These are phyloP conservation scores for Seiridium cupressi DNA, from an alignment of 2,329 filamentous ascomycete species.

Conservation along the genomic window DNA sequence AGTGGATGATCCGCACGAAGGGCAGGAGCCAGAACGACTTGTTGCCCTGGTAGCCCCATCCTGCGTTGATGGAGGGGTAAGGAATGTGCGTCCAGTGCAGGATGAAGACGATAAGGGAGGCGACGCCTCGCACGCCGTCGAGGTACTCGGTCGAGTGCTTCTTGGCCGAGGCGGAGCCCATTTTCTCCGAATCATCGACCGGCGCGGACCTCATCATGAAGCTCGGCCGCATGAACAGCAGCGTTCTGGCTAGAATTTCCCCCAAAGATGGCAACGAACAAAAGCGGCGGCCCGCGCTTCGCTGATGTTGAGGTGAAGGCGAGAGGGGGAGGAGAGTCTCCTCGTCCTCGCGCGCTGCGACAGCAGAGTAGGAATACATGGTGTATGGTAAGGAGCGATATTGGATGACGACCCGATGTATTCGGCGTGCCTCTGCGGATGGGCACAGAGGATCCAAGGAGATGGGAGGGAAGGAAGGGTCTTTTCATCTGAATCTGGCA, in stretches of 20 bases:
- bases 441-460: background rate
- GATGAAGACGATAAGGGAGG: conserved; percentile 38
- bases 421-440: background rate
- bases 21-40: conserved; percentile 32
- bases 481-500: conserved; percentile 1
- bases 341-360: conserved; percentile 19
- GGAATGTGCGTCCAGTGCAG: conserved; percentile 32
- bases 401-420: background rate
- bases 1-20: conserved; percentile 34
- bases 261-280: conserved; percentile 12
- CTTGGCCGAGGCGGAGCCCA: conserved; percentile 12
- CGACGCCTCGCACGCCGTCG: conserved; percentile 37
- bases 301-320: conserved; percentile 10
- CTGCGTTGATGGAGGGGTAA: conserved; percentile 26
- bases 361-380: conserved; percentile 17
- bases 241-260: conserved; percentile 12
- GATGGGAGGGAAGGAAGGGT: background rate
- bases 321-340: conserved; percentile 20
- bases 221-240: conserved; percentile 23
- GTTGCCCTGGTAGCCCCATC: conserved; percentile 30
- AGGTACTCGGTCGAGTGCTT: conserved; percentile 34
- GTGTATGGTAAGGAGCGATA: background rate
- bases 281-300: conserved; percentile 1
- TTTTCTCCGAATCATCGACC: conserved; percentile 15
- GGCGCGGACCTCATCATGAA: conserved; percentile 20